Percentiles rank a stretch among this genome's conserved stretches.
Evolutionary conservation across 805 yeast genomes (phyloP).

Genomic region (Spathaspora gorwiae): DNA sequence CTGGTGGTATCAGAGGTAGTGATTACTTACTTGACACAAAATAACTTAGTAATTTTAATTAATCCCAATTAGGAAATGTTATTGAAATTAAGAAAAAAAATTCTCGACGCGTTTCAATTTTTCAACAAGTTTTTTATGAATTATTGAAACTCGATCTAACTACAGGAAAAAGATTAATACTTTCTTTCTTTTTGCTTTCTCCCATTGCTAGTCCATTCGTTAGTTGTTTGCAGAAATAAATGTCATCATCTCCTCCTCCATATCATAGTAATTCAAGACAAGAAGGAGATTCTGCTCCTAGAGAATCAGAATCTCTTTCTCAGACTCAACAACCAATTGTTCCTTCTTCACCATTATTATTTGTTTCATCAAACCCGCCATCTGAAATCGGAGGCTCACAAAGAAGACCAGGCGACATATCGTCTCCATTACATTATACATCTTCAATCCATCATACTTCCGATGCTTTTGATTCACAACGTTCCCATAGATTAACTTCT

Average conservation of each 20-base stretch:
- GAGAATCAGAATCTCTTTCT: conserved; percentile 30
- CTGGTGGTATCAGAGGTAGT: too few species aligned
- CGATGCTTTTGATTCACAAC: conserved; percentile 34
- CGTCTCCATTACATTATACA: conserved; percentile 50
- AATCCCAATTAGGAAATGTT: conserved; percentile 23
- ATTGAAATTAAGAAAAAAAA: conserved; percentile 8
- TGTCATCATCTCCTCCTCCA: conserved; percentile 38
- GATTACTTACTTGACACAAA: too few species aligned
- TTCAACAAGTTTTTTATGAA: too few species aligned
- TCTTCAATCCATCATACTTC: conserved; percentile 38
- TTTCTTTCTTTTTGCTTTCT: too few species aligned
- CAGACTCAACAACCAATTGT: conserved; percentile 38
- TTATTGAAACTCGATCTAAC: too few species aligned
- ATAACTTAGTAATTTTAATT: conserved; percentile 7
- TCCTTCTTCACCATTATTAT: conserved; percentile 56
- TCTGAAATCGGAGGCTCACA: conserved; percentile 19
- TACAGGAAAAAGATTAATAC: too few species aligned
- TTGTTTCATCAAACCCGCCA: conserved; percentile 44
- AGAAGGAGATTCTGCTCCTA: conserved; percentile 12
- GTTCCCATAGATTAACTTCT: conserved; percentile 39
- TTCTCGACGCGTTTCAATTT: conserved; percentile 17
- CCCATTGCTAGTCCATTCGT: too few species aligned
- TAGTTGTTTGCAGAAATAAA: conserved; percentile 1
- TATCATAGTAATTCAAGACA: background rate
- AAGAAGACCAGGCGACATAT: conserved; percentile 24